Evolutionary conservation across 2,329 filamentous ascomycete genomes (phyloP).

Genomic region (Lasiodiplodia gonubiensis): DNA sequence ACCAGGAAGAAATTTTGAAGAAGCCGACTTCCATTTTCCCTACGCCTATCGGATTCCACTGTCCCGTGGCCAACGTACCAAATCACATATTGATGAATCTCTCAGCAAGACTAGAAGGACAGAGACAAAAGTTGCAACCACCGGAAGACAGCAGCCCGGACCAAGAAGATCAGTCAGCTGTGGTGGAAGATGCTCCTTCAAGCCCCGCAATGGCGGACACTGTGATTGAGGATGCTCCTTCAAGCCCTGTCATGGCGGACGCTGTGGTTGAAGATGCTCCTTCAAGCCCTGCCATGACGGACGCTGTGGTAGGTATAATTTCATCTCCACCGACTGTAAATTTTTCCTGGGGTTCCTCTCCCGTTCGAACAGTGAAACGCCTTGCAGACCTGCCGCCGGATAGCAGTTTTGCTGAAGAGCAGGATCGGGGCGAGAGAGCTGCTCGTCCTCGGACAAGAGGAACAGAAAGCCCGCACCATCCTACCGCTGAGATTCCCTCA

Average conservation of each 20-base stretch:
- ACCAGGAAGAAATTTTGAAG: slow-evolving; percentile 12
- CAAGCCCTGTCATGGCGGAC: not conserved
- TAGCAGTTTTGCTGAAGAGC: not conserved
- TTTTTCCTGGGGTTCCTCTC: not conserved
- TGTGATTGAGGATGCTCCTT: not conserved
- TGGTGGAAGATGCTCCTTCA: not conserved
- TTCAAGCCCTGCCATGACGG: not conserved
- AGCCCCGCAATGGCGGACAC: not conserved
- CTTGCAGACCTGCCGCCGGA: slow-evolving; percentile 4
- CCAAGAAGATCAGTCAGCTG: no score
- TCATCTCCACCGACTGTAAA: not conserved
- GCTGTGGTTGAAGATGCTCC: not conserved
- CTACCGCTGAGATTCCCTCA: not conserved
- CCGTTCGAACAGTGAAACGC: not conserved
- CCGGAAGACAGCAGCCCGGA: not conserved
- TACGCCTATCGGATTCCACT: not conserved
- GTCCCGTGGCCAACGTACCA: slow-evolving; percentile 15
- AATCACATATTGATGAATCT: not conserved
- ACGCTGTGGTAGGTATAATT: not conserved
- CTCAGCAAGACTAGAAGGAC: not conserved
- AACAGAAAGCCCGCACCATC: no score
- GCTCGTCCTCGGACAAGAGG: not conserved
- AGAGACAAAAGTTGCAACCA: not conserved
- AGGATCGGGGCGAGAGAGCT: not conserved
- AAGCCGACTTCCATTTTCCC: not conserved